These are phyloP conservation scores for Calonectria montana DNA, from an alignment of 2,329 filamentous ascomycete species.

Conservation along the genomic window DNA sequence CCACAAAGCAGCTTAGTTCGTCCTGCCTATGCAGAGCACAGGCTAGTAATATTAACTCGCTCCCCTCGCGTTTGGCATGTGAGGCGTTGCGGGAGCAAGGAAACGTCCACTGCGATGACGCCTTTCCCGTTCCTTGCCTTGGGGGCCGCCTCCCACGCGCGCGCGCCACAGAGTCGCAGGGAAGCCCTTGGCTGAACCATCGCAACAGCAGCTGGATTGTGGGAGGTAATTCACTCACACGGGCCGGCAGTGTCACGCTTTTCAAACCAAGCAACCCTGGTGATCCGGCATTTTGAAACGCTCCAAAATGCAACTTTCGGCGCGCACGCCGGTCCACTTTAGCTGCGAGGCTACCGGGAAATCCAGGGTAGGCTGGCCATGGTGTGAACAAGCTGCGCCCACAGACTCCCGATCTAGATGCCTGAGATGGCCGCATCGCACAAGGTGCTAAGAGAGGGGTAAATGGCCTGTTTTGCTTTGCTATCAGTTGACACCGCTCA, in stretches of 20 bases:
- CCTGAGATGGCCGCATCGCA: neutral
- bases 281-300: conserved; percentile 4
- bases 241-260: neutral
- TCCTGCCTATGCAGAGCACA: neutral
- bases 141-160: neutral
- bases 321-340: neutral
- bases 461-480: neutral
- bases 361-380: neutral
- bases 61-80: neutral
- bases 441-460: neutral
- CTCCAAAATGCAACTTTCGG: neutral
- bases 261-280: neutral
- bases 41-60: neutral
- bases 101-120: neutral
- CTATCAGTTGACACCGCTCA: neutral
- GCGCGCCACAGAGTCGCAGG: neutral
- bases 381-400: neutral
- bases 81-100: neutral
- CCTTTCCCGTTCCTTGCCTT: neutral
- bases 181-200: neutral
- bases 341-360: neutral
- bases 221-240: neutral
- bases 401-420: neutral
- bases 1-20: neutral
- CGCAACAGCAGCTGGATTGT: neutral